Base-by-base conservation (phyloP, 768 basidiomycete genomes). In the Wakefieldia striispora region DNA sequence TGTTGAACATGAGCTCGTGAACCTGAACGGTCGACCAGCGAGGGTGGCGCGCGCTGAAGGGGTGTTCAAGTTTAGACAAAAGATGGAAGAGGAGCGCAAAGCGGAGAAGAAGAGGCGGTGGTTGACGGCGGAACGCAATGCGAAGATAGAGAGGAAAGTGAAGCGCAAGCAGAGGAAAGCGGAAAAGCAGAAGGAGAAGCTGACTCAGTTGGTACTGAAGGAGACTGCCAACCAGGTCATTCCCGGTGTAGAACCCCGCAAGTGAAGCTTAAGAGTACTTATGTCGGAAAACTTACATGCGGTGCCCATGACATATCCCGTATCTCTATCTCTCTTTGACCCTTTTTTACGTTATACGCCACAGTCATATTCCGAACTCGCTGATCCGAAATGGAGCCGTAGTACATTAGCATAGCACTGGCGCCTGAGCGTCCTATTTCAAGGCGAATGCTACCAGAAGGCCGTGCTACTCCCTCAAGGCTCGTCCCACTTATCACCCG, bases 31-130 rank as follows among this genome's bases (percentile, higher is more conserved):
- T 20, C 81, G 87, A 35, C 80, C 75, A 20, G 67, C 68, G 49
- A 73, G 75, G 55, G 83, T 86, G 51, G 87, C 85, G 3, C 79
- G 75, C 38, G 83, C 84, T 11, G 88, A 91, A 60, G 90, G 86
- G 41, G 75, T 76, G 31, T 90, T 81, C 74, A 88, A 83, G 67
- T 91, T 82, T 78, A 75, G 82, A 52, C 74, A 80, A 61, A 72
- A 73, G 54, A 51, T 89, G 48, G 75, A 78, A 49, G 75, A 78
- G 43, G 77, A 86, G 54, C 71, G 77, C 51, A 79, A 79, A 54
- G 80, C 76, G 43, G 76, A 81, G 64, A 75, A 78, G 70, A 84
- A 83, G 72, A 76, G 75, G 55, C 78, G 76, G 40, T 75, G 74
- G 75, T 62, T 71, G 43, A 71, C 68, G 0, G 54, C 59, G 19